These are phyloP conservation scores for Diaporthe citriasiana DNA, from an alignment of 2,329 filamentous ascomycete genomes.

Conservation along the genomic window DNA sequence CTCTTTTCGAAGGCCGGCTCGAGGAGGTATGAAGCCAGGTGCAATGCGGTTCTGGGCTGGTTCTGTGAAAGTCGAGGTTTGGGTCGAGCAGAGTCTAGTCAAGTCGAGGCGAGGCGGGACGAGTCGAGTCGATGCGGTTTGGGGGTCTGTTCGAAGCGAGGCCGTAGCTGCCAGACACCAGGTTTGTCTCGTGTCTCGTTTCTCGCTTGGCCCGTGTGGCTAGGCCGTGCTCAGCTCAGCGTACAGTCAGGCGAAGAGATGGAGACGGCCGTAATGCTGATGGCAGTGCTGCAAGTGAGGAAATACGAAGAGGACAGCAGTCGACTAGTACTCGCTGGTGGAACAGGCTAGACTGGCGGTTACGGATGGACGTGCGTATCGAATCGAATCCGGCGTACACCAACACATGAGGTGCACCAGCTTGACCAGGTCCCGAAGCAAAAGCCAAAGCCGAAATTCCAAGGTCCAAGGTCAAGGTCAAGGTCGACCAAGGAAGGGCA, in stretches of 20 bases:
- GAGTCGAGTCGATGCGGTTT: neutral
- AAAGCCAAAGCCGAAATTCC: conserved; percentile 13
- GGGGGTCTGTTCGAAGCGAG: neutral
- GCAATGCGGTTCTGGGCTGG: neutral
- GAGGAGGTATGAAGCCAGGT: neutral
- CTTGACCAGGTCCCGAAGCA: conserved; percentile 2
- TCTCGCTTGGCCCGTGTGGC: conserved; percentile 12
- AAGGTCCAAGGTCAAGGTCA: conserved; percentile 7
- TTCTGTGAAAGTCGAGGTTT: neutral
- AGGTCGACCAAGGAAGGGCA: neutral
- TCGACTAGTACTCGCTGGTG: conserved; percentile 12
- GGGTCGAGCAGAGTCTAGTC: neutral
- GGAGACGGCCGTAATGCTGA: conserved; percentile 23
- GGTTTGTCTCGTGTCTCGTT: conserved; percentile 6
- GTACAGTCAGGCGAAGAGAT: conserved; percentile 1
- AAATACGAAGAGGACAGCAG: conserved; percentile 36
- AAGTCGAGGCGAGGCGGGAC: neutral
- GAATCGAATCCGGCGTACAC: conserved; percentile 11
- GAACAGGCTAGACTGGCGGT: conserved; percentile 28
- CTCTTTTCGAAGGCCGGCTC: conserved; percentile 17
- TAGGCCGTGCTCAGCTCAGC: conserved; percentile 16
- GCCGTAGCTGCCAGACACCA: conserved; percentile 20
- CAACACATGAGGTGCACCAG: conserved; percentile 33
- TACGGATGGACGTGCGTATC: conserved; percentile 33
- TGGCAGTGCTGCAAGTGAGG: conserved; percentile 15